A percentile compares a stretch with the other conserved stretches of the same genome.
Evolutionary conservation across 805 yeast genomes (phyloP).

Genomic region (Candida ortonii): DNA sequence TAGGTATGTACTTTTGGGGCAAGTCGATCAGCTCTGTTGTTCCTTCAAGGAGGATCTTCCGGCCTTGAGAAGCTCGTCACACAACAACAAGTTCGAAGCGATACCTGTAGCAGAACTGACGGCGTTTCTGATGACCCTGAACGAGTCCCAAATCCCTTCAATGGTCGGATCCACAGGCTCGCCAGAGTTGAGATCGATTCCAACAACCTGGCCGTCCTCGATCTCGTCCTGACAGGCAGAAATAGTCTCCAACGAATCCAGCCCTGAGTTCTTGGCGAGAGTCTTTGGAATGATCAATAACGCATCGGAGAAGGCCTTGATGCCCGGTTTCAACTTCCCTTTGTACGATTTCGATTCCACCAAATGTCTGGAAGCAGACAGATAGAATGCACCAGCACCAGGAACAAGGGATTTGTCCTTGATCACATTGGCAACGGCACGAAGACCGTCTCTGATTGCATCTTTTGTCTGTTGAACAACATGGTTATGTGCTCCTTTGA

Average conservation of each 20-base stretch:
- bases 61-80: conserved; percentile 96
- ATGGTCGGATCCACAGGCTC: conserved; percentile 93
- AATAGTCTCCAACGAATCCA: conserved; percentile 86
- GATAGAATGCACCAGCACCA: conserved; percentile 95
- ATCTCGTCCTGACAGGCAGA: conserved; percentile 88
- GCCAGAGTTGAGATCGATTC: conserved; percentile 86
- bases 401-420: conserved; percentile 85
- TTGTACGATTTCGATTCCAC: conserved; percentile 55
- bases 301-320: conserved; percentile 92
- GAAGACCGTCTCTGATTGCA: conserved; percentile 94
- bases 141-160: conserved; percentile 97
- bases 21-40: no score
- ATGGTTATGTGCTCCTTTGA: conserved; percentile 91
- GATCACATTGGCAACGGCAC: conserved; percentile 89
- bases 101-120: conserved; percentile 90
- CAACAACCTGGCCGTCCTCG: conserved; percentile 77
- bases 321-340: conserved; percentile 87
- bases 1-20: no score
- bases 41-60: conserved; percentile 87
- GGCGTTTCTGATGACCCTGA: conserved; percentile 90
- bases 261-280: conserved; percentile 86
- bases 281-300: conserved; percentile 90
- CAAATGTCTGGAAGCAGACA: conserved; percentile 74
- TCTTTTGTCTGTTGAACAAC: conserved; percentile 90
- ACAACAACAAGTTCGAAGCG: conserved; percentile 83